A percentile compares a stretch with the other conserved stretches of the same genome.
Evolutionary conservation across 331 rosid species (phyloP).

Genomic region (Telfairia occidentalis): DNA sequence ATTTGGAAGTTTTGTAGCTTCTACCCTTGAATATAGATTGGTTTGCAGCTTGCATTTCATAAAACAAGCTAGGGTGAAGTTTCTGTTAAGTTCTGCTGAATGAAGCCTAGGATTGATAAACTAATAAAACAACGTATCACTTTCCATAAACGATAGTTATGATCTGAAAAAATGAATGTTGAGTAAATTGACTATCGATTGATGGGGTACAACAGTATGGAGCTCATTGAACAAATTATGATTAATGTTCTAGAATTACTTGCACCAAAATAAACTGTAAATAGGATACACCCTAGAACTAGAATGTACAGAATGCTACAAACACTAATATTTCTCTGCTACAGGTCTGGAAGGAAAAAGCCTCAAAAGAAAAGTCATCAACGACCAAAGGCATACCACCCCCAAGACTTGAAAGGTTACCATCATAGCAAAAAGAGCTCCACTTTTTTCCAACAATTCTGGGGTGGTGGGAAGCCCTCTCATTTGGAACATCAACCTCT

Average conservation of each 20-base stretch:
- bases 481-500: constrained; percentile 50
- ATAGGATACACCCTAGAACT: neutral
- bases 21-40: neutral
- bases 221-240: neutral
- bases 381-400: constrained; percentile 73
- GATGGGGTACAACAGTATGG: neutral
- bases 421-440: constrained; percentile 53
- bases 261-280: neutral
- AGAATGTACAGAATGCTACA: neutral
- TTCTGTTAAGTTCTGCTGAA: too few relatives aligned
- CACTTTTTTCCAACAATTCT: constrained; percentile 45
- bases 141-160: neutral
- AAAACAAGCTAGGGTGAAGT: too few relatives aligned
- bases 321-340: constrained; percentile 57
- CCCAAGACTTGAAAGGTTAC: constrained; percentile 48
- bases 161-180: neutral
- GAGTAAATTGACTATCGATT: neutral
- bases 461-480: constrained; percentile 42
- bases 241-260: neutral
- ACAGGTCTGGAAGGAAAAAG: constrained; percentile 90
- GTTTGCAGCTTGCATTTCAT: neutral
- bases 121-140: neutral
- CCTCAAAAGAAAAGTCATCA: constrained; percentile 68
- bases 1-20: too few relatives aligned
- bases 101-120: neutral